phyloP scores from a whole-genome alignment of 2,329 filamentous ascomycete genomes.

The Acrocalymma vagum region DNA sequence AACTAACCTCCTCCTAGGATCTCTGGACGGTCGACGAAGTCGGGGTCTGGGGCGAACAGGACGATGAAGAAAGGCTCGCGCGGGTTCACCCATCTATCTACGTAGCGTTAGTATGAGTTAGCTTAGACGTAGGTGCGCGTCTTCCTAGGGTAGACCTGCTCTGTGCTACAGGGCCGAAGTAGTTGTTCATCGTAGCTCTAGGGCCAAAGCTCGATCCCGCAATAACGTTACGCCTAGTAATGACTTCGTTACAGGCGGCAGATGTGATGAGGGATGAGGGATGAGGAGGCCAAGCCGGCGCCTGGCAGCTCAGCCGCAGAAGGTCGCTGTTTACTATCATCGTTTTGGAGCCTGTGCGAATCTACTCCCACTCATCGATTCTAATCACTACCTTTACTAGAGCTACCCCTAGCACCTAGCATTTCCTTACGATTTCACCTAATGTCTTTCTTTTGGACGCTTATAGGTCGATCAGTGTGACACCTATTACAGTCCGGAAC shows the following conservation, averaged over 20 bases:
- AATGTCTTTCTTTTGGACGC: conserved; percentile 2
- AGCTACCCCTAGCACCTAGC: too few species aligned
- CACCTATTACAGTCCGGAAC: too few species aligned
- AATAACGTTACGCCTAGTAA: conserved; percentile 2
- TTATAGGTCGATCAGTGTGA: not conserved
- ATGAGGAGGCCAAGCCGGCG: not conserved
- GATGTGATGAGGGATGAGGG: not conserved
- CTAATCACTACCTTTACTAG: too few species aligned
- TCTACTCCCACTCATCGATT: too few species aligned
- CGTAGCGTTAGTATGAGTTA: conserved; percentile 1
- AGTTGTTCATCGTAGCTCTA: conserved; percentile 5
- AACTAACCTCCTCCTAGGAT: too few species aligned
- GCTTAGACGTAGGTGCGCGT: not conserved
- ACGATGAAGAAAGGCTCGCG: conserved; percentile 28
- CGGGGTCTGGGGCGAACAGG: conserved; percentile 31
- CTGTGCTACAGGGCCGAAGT: conserved; percentile 2
- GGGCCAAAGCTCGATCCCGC: conserved; percentile 1
- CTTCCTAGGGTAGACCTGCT: conserved; percentile 1
- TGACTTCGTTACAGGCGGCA: conserved; percentile 4
- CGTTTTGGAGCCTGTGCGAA: not conserved
- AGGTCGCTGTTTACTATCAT: too few species aligned
- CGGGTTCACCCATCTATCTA: not conserved
- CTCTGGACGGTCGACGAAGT: conserved; percentile 30
- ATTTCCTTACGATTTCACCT: too few species aligned
- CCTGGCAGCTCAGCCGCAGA: not conserved